A percentile compares a stretch with the other conserved stretches of the same genome.
Conservation (phyloP, 495 filamentous ascomycete species). For the Penicillium crystallinum region DNA sequence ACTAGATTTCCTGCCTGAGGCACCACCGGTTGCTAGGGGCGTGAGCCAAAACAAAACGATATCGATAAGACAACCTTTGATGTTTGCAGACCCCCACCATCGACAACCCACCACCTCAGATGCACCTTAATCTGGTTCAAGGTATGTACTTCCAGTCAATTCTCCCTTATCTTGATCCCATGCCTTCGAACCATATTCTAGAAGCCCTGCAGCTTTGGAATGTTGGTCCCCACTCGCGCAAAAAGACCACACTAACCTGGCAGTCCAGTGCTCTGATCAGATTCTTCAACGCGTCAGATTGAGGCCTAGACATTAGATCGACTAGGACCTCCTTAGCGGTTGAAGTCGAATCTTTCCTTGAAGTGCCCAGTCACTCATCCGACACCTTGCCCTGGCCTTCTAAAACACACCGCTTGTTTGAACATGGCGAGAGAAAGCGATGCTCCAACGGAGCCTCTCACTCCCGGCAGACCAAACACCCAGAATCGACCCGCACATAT, state of each 20-base stretch:
- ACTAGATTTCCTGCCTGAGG: constrained; percentile 20
- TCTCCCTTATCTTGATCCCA: no score
- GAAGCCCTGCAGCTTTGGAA: neutral
- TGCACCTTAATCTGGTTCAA: neutral
- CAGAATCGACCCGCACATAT: constrained; percentile 20
- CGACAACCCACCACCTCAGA: neutral
- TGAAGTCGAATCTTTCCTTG: neutral
- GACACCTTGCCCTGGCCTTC: neutral
- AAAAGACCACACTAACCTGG: neutral
- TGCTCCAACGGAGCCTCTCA: constrained; percentile 31
- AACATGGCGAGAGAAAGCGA: constrained; percentile 42
- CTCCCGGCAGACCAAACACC: constrained; percentile 28
- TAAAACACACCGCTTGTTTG: neutral
- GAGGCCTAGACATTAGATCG: neutral
- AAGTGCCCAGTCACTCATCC: neutral
- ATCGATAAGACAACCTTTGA: constrained; percentile 21
- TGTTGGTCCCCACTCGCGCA: neutral
- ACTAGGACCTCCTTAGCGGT: neutral
- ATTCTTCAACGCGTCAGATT: neutral
- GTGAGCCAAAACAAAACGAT: constrained; percentile 20
- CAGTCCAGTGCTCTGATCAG: neutral
- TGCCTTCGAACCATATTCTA: no score
- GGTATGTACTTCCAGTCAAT: no score
- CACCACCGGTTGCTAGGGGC: constrained; percentile 21
- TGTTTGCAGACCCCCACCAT: constrained; percentile 15